Conservation (phyloP, 352 stramenopile species). For the Pythium coloratum region DNA sequence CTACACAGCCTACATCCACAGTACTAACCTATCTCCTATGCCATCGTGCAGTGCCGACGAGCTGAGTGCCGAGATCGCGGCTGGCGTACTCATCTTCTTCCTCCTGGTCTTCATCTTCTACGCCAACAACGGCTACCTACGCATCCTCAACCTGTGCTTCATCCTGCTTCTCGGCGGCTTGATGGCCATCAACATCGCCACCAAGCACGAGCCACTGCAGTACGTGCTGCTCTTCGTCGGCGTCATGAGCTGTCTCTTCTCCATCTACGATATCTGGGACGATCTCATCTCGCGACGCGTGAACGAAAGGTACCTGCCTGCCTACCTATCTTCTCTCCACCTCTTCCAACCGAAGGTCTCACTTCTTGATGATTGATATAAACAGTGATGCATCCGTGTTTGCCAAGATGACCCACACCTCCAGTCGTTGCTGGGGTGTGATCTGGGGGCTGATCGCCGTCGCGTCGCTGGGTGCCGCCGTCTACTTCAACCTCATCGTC, state of each 20-base stretch:
- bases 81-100: constrained; percentile 87
- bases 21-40: neutral
- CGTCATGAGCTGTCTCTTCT: constrained; percentile 91
- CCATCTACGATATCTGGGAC: constrained; percentile 91
- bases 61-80: constrained; percentile 62
- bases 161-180: constrained; percentile 80
- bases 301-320: constrained; percentile 59
- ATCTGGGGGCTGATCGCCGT: constrained; percentile 86
- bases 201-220: constrained; percentile 62
- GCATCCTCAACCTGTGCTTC: constrained; percentile 81
- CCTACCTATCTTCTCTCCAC: neutral
- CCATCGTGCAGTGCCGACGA: constrained; percentile 40
- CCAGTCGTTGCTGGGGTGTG: constrained; percentile 87
- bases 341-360: neutral
- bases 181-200: constrained; percentile 69
- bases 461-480: constrained; percentile 64
- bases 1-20: neutral
- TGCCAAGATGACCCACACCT: constrained; percentile 90
- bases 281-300: constrained; percentile 88
- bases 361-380: constrained; percentile 1
- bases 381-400: constrained; percentile 82
- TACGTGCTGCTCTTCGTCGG: constrained; percentile 89
- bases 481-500: constrained; percentile 87
- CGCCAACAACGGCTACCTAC: constrained; percentile 86
- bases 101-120: constrained; percentile 86